These are phyloP conservation scores for Drosera capensis DNA, from an alignment of 148 eudicot species.

Conservation along the genomic window DNA sequence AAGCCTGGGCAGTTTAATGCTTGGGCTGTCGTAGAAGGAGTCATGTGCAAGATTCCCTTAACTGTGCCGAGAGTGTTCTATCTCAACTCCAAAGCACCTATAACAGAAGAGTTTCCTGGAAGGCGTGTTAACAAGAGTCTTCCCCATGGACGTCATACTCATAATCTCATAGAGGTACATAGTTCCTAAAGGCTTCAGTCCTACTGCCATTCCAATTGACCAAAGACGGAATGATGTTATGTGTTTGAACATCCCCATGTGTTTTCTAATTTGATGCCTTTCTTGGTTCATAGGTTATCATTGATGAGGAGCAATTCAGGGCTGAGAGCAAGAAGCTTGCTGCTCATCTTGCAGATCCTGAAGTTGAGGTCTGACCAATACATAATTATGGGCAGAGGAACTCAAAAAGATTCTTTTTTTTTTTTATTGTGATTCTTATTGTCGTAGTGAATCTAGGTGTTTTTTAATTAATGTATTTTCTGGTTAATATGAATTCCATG, in stretches of 20 bases:
- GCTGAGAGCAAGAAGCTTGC: constrained; percentile 70
- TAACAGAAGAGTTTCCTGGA: constrained; percentile 94
- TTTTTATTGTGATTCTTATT: too few species aligned
- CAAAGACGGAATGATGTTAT: too few species aligned
- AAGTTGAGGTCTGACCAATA: constrained; percentile 74
- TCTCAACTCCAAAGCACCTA: constrained; percentile 83
- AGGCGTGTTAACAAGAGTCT: constrained; percentile 77
- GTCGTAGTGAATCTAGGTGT: too few species aligned
- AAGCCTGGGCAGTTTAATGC: constrained; percentile 64
- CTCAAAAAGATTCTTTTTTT: too few species aligned
- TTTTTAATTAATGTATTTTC: too few species aligned
- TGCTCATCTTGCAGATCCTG: constrained; percentile 96
- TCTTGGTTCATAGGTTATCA: constrained; percentile 47
- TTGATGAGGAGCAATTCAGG: constrained; percentile 65
- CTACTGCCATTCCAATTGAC: too few species aligned
- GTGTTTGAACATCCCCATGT: too few species aligned
- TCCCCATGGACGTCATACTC: constrained; percentile 75
- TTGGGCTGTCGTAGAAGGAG: constrained; percentile 74
- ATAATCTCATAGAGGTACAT: constrained; percentile 82
- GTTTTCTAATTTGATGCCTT: too few species aligned
- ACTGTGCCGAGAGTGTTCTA: constrained; percentile 72
- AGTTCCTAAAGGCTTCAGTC: too few species aligned
- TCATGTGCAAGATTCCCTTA: constrained; percentile 69
- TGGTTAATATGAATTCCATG: too few species aligned
- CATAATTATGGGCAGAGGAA: too few species aligned